Evolutionary conservation across 2,329 filamentous ascomycete species (phyloP).

Genomic region (Cytospora chrysosperma): DNA sequence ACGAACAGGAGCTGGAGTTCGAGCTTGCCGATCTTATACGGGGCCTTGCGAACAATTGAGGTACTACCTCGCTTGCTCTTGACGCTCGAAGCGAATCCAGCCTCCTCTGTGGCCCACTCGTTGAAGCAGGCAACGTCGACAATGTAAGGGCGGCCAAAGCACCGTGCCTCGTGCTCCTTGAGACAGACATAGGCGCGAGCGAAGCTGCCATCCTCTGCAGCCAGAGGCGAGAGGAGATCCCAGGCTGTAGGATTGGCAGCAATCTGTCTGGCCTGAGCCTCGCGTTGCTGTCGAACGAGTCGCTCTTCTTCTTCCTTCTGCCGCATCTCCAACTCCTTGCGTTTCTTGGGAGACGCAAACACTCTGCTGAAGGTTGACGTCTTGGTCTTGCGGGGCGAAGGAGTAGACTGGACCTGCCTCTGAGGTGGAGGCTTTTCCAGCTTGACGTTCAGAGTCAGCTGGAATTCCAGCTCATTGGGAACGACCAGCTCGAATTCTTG

Average conservation of each 20-base stretch:
- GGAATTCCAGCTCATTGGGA: constrained; percentile 96
- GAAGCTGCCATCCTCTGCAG: constrained; percentile 90
- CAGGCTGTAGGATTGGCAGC: constrained; percentile 70
- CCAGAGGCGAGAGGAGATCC: constrained; percentile 82
- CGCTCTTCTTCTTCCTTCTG: constrained; percentile 82
- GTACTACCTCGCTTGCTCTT: constrained; percentile 85
- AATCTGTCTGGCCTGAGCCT: constrained; percentile 62
- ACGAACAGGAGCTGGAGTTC: constrained; percentile 94
- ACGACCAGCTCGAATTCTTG: constrained; percentile 98
- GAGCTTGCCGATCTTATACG: constrained; percentile 95
- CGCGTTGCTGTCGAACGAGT: constrained; percentile 60
- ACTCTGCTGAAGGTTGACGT: constrained; percentile 87
- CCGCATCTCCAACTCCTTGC: constrained; percentile 86
- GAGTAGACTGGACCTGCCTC: constrained; percentile 53
- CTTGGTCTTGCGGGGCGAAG: constrained; percentile 68
- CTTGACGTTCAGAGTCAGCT: constrained; percentile 94
- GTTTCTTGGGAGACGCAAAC: constrained; percentile 93
- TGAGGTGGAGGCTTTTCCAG: constrained; percentile 74
- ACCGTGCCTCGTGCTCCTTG: constrained; percentile 84
- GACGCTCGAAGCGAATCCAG: constrained; percentile 74
- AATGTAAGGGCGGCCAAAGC: constrained; percentile 83
- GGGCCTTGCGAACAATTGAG: constrained; percentile 74
- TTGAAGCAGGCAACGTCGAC: constrained; percentile 96
- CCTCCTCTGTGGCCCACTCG: constrained; percentile 93
- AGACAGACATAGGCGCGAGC: constrained; percentile 90